These are phyloP conservation scores for Pythium sp. DNA, from an alignment of 352 stramenopile species.

Conservation along the genomic window DNA sequence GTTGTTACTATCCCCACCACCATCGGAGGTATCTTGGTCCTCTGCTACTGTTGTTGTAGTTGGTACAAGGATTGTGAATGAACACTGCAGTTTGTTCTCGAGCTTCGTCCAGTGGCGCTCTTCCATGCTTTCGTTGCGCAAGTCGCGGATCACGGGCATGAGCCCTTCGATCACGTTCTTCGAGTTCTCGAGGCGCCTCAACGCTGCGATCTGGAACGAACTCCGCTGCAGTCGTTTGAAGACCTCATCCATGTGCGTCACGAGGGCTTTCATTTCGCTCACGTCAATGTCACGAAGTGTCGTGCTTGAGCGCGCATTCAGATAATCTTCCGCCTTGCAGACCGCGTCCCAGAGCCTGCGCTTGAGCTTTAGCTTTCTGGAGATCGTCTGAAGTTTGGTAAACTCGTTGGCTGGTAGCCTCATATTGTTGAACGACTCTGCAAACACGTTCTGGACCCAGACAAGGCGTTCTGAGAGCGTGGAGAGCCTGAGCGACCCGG, in stretches of 20 bases:
- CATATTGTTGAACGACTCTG: constrained; percentile 29
- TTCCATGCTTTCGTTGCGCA: constrained; percentile 54
- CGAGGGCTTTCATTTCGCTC: constrained; percentile 29
- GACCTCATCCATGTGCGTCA: constrained; percentile 22
- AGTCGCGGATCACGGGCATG: constrained; percentile 50
- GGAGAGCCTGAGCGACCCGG: constrained; percentile 26
- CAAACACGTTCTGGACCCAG: constrained; percentile 40
- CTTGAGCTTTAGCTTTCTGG: constrained; percentile 47
- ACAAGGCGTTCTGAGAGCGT: constrained; percentile 28
- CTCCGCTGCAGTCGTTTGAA: constrained; percentile 24
- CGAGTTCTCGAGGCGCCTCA: constrained; percentile 35
- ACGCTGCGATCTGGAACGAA: constrained; percentile 20
- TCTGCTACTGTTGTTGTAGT: not conserved
- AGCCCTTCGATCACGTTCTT: constrained; percentile 48
- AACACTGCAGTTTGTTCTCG: constrained; percentile 64
- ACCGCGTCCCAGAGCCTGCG: constrained; percentile 61
- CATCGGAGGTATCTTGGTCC: not conserved
- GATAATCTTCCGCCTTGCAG: constrained; percentile 42
- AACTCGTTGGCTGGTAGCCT: constrained; percentile 35
- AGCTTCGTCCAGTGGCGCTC: constrained; percentile 74
- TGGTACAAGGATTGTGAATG: constrained; percentile 19
- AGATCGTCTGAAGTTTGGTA: constrained; percentile 29
- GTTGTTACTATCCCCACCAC: not conserved
- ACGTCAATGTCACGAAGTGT: constrained; percentile 47
- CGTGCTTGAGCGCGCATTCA: constrained; percentile 30